A percentile compares a stretch with the other conserved stretches of the same genome.
Evolutionary conservation across 2,329 filamentous ascomycete species (phyloP).

Genomic region (Ceratocystis cubensis): DNA sequence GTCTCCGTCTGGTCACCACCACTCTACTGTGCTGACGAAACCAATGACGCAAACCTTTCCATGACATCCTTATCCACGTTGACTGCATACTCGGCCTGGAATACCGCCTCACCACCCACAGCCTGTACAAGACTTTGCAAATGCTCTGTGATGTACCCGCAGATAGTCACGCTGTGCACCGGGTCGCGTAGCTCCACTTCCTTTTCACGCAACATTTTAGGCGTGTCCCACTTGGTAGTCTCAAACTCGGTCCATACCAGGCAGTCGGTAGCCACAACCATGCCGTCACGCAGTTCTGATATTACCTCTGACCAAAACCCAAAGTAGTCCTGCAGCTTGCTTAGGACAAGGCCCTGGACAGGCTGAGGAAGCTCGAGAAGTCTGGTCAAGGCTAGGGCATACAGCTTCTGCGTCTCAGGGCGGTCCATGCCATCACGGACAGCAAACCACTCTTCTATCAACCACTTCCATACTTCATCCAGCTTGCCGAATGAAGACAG

Average conservation of each 20-base stretch:
- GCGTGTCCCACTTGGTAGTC: conserved; percentile 42
- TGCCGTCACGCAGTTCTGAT: conserved; percentile 50
- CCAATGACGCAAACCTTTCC: conserved; percentile 38
- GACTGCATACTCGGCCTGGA: conserved; percentile 55
- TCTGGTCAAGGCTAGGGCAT: conserved; percentile 58
- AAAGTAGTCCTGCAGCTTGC: conserved; percentile 58
- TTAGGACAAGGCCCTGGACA: conserved; percentile 45
- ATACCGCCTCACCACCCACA: conserved; percentile 51
- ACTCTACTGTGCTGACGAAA: not conserved
- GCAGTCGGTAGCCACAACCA: conserved; percentile 39
- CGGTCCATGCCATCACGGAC: conserved; percentile 57
- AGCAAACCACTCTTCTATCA: conserved; percentile 52
- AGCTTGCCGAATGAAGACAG: conserved; percentile 36
- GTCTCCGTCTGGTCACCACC: not conserved
- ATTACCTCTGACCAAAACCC: conserved; percentile 63
- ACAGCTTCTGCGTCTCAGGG: conserved; percentile 55
- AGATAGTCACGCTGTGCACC: conserved; percentile 52
- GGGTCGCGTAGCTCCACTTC: conserved; percentile 48
- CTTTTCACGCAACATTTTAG: conserved; percentile 41
- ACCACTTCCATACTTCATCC: conserved; percentile 46
- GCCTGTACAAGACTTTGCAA: conserved; percentile 46
- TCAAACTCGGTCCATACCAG: conserved; percentile 37
- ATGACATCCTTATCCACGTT: conserved; percentile 66
- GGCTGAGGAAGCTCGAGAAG: conserved; percentile 52
- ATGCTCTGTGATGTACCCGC: conserved; percentile 50